These are phyloP conservation scores for Aspergillus bertholletiae DNA, from an alignment of 495 filamentous ascomycete species.

Conservation along the genomic window DNA sequence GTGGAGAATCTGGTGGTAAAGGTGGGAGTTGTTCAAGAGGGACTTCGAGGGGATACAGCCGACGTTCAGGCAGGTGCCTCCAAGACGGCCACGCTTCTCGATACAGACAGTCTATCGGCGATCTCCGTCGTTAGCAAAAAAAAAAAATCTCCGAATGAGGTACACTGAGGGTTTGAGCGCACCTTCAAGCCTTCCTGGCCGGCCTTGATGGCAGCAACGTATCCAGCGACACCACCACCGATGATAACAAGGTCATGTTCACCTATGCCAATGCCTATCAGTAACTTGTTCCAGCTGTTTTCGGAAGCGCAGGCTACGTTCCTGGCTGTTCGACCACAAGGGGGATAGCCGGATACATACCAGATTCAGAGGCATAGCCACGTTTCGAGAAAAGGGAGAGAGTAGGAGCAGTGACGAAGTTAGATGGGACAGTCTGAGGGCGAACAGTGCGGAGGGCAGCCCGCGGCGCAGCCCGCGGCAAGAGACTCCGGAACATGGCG, in stretches of 20 bases:
- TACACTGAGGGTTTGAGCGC: conserved; percentile 16
- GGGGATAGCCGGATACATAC: conserved; percentile 42
- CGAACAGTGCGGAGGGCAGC: conserved; percentile 53
- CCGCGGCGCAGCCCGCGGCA: conserved; percentile 64
- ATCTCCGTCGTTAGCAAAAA: neutral
- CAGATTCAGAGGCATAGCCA: conserved; percentile 76
- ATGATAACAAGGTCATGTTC: conserved; percentile 92
- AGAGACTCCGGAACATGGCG: conserved; percentile 69
- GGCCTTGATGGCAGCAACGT: conserved; percentile 98
- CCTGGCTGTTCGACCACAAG: neutral
- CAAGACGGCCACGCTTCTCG: conserved; percentile 94
- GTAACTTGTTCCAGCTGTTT: conserved; percentile 19
- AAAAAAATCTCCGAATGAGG: neutral
- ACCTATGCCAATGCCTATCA: conserved; percentile 47
- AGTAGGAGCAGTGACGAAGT: conserved; percentile 53
- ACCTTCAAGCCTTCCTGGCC: conserved; percentile 98
- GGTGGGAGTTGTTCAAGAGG: conserved; percentile 97
- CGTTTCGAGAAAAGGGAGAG: conserved; percentile 56
- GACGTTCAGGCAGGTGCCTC: conserved; percentile 97
- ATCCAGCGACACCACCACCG: conserved; percentile 96
- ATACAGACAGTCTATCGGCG: conserved; percentile 80
- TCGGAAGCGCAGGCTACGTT: conserved; percentile 14
- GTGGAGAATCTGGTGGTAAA: conserved; percentile 97
- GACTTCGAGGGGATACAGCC: conserved; percentile 99
- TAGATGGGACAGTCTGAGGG: conserved; percentile 46